Percentiles rank a stretch among this genome's conserved stretches.
phyloP scores from a whole-genome alignment of 2,329 filamentous ascomycete species.

The Scedosporium boydii region DNA sequence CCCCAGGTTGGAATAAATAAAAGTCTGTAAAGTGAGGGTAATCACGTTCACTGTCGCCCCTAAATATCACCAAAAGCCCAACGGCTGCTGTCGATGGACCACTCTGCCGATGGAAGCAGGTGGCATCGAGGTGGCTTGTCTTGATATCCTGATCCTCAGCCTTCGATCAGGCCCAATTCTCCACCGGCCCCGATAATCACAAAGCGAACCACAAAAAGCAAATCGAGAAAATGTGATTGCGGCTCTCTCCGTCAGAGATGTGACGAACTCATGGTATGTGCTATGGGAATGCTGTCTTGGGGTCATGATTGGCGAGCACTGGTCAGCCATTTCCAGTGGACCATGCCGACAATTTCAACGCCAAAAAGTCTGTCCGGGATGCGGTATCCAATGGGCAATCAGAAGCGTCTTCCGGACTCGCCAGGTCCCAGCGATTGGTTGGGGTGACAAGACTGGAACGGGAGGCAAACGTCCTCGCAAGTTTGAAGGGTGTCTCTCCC shows the following conservation, averaged over 20 bases:
- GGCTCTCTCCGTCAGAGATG: slow-evolving; percentile 9
- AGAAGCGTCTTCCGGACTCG: not conserved
- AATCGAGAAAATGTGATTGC: slow-evolving; percentile 8
- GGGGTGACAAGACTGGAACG: not conserved
- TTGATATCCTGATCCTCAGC: not conserved
- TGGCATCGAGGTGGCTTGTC: not conserved
- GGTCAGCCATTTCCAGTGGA: not conserved
- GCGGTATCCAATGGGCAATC: not conserved
- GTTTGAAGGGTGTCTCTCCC: not conserved
- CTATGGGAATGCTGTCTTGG: slow-evolving; percentile 8
- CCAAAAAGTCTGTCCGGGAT: not conserved
- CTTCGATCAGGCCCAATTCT: not conserved
- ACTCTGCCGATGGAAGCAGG: not conserved
- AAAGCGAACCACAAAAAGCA: not conserved
- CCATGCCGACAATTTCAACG: not conserved
- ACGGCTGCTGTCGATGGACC: no score
- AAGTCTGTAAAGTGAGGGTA: no score
- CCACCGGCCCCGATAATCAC: not conserved
- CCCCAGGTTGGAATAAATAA: not conserved
- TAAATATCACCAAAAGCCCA: no score
- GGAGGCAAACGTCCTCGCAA: not conserved
- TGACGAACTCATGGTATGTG: slow-evolving; percentile 13
- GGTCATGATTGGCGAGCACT: slow-evolving; percentile 11
- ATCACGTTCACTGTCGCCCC: no score
- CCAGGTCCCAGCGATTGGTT: not conserved